Conservation (phyloP, 2,329 filamentous ascomycete genomes). For the Sphaceloma murrayae region DNA sequence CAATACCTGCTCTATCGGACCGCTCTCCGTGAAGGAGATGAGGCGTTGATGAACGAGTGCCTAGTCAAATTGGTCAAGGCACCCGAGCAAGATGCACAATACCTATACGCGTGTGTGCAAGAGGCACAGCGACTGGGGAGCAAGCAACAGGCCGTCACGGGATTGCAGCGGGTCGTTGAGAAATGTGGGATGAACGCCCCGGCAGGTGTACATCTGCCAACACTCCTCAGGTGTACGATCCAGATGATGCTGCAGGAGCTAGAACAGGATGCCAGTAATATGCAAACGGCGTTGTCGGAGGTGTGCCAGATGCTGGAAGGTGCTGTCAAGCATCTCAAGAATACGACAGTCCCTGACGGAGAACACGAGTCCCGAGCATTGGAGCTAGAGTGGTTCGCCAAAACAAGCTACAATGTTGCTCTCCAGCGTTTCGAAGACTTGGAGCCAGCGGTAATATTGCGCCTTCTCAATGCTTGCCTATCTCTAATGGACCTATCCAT, state of each 20-base stretch:
- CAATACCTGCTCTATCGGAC: constrained; percentile 68
- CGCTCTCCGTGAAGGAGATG: constrained; percentile 51
- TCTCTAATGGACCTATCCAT: constrained; percentile 22
- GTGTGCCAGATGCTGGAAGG: constrained; percentile 48
- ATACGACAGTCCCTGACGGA: constrained; percentile 27
- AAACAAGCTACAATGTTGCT: constrained; percentile 70
- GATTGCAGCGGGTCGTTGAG: constrained; percentile 52
- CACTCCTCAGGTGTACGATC: constrained; percentile 51
- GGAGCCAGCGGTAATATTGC: constrained; percentile 44
- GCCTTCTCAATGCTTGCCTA: constrained; percentile 43
- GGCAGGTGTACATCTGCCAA: constrained; percentile 48
- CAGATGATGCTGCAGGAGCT: constrained; percentile 39
- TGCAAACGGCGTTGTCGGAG: constrained; percentile 35
- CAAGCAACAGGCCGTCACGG: constrained; percentile 48
- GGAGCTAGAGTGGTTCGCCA: constrained; percentile 77
- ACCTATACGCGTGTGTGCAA: constrained; percentile 70
- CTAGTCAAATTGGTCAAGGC: constrained; percentile 51
- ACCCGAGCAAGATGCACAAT: constrained; percentile 46
- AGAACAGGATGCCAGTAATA: constrained; percentile 25
- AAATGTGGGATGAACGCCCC: constrained; percentile 43
- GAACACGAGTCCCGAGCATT: constrained; percentile 35
- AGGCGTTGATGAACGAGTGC: constrained; percentile 49
- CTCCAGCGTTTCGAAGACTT: constrained; percentile 53
- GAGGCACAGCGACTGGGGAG: constrained; percentile 62
- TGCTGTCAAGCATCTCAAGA: constrained; percentile 38